phyloP scores from a whole-genome alignment of 169 alveolate species.

The Plasmodium cynomolgi region DNA sequence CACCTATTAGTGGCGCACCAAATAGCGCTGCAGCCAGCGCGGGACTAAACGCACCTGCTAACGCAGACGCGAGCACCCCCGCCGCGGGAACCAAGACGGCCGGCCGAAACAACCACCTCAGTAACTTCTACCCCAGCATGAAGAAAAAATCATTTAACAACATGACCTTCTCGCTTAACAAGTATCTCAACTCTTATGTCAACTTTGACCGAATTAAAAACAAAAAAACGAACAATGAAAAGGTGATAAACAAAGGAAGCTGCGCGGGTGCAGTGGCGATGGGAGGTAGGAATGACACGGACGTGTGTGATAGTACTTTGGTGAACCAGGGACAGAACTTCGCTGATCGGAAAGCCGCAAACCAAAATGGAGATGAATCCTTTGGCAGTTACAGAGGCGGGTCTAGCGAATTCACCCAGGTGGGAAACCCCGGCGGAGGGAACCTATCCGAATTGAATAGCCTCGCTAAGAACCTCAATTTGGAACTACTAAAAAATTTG shows the following conservation, averaged over 20 bases:
- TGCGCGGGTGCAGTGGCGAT: background rate
- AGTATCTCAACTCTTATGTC: conserved; percentile 15
- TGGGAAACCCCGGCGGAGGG: background rate
- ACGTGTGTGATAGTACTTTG: background rate
- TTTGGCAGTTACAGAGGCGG: background rate
- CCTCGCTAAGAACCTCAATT: conserved; percentile 14
- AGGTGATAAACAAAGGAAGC: background rate
- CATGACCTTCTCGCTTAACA: conserved; percentile 46
- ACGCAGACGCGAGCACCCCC: background rate
- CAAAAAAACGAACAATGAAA: background rate
- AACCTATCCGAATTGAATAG: background rate
- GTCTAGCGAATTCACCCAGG: background rate
- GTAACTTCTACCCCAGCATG: background rate
- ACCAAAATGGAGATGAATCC: background rate
- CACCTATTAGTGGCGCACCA: background rate
- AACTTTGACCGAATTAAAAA: background rate
- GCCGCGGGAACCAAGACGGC: background rate
- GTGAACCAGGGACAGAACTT: background rate
- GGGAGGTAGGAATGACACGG: background rate
- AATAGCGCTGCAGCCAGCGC: background rate
- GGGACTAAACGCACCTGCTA: background rate
- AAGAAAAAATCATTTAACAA: conserved; percentile 36
- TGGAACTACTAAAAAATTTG: conserved; percentile 9
- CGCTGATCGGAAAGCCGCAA: background rate
- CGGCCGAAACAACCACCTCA: background rate